Evolutionary conservation across 345 rosid species (phyloP), one percentile per base, ranked within the genome.

Genomic region (Adansonia digitata): DNA sequence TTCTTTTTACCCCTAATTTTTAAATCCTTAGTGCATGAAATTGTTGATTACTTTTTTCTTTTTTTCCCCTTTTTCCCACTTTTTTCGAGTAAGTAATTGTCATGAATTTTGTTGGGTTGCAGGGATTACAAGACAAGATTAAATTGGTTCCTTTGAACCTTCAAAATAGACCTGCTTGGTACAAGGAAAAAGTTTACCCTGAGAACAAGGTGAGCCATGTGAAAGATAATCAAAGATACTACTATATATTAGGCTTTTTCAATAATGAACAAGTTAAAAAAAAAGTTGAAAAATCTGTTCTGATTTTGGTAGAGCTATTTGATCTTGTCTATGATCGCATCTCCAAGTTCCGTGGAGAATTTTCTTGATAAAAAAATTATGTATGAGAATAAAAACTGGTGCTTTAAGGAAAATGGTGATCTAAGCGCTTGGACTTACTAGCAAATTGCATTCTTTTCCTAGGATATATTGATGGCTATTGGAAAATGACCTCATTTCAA

Each of bases 41-140:
- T 66, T 65, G 69, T 40, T 42, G 18, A 5, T 22, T 29, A 29
- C 9, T 55, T 57, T 37, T 37, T 11, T 31, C 11, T 15, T 42
- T 40, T 57, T n/a, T n/a, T n/a, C n/a, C n/a, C 24, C 6, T 40
- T 40, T 40, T 40, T 3, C 20, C 77, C 8, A 29, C 5, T 2
- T 66, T 53, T 48, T 26, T 34, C 22, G 53, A 34, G 48, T 55
- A 39, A 53, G 6, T 52, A 22, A 14, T 68, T 46, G 26, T 8
- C 34, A 1, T 45, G 56, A 68, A 18, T 69, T 49, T 48, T 46
- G 37, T 73, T 17, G 43, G 55, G 62, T 27, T 76, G 70, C 81
- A 94, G 97, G 98, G 97, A 18, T 75, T 91, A 45, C 97, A 92
- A 81, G 91, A 92, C 34, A 81, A 85, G 88, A 92, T 94, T 35